Evolutionary conservation across 2,329 filamentous ascomycete genomes (phyloP).

Genomic region (Hortaea sp.): DNA sequence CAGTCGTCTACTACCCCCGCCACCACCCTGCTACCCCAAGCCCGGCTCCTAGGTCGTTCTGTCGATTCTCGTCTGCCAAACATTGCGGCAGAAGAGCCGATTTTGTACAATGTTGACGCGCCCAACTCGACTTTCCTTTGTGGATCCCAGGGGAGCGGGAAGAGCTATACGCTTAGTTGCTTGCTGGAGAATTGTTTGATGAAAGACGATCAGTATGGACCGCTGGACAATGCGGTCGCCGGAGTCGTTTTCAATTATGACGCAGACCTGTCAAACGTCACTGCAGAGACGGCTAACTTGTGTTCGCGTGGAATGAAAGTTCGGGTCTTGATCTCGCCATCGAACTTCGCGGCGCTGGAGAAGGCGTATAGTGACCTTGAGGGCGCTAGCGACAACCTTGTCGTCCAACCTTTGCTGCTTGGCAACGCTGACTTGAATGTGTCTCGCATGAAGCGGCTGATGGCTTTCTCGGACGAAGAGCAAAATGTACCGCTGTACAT

Average conservation of each 20-base stretch:
- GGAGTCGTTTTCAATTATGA: conserved; percentile 31
- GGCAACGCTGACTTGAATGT: conserved; percentile 41
- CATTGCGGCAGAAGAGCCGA: conserved; percentile 8
- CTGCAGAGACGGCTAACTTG: conserved; percentile 50
- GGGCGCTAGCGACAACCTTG: no score
- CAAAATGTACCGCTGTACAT: conserved; percentile 44
- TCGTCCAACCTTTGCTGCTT: no score
- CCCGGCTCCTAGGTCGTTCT: no score
- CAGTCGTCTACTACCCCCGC: not conserved
- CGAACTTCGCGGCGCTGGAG: conserved; percentile 35
- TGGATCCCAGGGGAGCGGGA: conserved; percentile 53
- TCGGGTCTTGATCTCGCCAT: conserved; percentile 43
- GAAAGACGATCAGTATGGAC: conserved; percentile 29
- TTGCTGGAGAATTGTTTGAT: conserved; percentile 52
- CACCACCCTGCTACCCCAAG: not conserved
- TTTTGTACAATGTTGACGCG: conserved; percentile 44
- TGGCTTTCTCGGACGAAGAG: conserved; percentile 38
- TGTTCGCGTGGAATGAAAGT: conserved; percentile 39
- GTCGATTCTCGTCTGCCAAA: not conserved
- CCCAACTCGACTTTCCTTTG: conserved; percentile 54
- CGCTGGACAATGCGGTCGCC: conserved; percentile 37
- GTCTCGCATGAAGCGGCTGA: conserved; percentile 44
- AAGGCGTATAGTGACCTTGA: no score
- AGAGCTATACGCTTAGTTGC: conserved; percentile 50
- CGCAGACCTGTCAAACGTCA: conserved; percentile 25